Conservation (phyloP, 2,329 filamentous ascomycete genomes). For the Teratosphaeria viscida region DNA sequence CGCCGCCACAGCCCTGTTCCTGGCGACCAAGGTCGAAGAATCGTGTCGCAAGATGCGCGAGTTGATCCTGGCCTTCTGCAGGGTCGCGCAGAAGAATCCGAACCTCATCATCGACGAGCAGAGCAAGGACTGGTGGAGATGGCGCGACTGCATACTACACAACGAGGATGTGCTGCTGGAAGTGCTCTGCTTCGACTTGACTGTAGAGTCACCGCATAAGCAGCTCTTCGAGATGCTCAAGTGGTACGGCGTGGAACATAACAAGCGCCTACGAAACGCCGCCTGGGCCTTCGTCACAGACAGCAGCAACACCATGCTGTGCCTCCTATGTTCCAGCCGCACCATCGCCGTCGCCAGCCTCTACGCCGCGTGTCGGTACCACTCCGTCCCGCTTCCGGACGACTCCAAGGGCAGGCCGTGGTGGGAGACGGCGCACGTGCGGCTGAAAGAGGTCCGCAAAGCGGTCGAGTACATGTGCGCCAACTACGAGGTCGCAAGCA, state of each 20-base stretch:
- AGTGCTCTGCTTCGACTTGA: slow-evolving; percentile 84
- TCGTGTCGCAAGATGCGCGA: slow-evolving; percentile 94
- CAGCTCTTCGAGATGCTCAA: slow-evolving; percentile 72
- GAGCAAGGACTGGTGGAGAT: slow-evolving; percentile 96
- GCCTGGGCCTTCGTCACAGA: slow-evolving; percentile 95
- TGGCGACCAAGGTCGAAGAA: slow-evolving; percentile 95
- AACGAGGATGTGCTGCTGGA: slow-evolving; percentile 92
- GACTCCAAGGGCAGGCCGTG: slow-evolving; percentile 68
- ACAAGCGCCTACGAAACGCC: slow-evolving; percentile 71
- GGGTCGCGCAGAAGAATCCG: slow-evolving; percentile 88
- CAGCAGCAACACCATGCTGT: slow-evolving; percentile 71
- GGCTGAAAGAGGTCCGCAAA: slow-evolving; percentile 56
- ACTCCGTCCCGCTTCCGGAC: slow-evolving; percentile 59
- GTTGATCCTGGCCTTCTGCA: slow-evolving; percentile 83
- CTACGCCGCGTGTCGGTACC: slow-evolving; percentile 77
- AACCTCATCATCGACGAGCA: slow-evolving; percentile 89
- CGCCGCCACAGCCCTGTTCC: slow-evolving; percentile 80
- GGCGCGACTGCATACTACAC: slow-evolving; percentile 85
- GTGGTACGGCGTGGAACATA: slow-evolving; percentile 62
- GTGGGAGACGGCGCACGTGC: slow-evolving; percentile 73
- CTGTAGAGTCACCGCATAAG: slow-evolving; percentile 79
- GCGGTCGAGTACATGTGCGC: slow-evolving; percentile 67
- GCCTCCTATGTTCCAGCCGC: slow-evolving; percentile 65
- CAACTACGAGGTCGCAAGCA: slow-evolving; percentile 34
- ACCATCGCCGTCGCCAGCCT: slow-evolving; percentile 65